Evolutionary conservation across 1,284 basidiomycete genomes (phyloP), one percentile per base, ranked within the genome.

Genomic region (Ceratobasidium sp.): DNA sequence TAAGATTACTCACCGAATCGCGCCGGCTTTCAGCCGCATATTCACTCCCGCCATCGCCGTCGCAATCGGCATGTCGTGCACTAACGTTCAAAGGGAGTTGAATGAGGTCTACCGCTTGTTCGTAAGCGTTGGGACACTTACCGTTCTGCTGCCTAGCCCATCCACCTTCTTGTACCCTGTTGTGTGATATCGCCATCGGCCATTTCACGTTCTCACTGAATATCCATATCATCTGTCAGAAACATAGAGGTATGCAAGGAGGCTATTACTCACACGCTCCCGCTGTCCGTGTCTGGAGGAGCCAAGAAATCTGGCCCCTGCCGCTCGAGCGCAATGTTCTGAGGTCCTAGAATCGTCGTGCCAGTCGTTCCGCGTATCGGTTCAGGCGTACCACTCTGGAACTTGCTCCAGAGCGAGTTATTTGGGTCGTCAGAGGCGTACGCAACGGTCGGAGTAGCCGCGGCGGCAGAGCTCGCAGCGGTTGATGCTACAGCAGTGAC

Each of bases 61-160:
- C 11, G 89, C 88, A 44, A 90, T 83, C 2, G 90, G 89, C 86
- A 91, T 85, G 1, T 26, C 38, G 21, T 70, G 50, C 26, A 85
- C 83, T 50, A 82, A n/a, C n/a, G n/a, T n/a, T n/a, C n/a, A 58
- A 50, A 14, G 62, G 18, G 62, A 64, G 57, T 55, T 49, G 47
- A 71, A 75, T n/a, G 13, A n/a, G n/a, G 11, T 2, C 28, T n/a
- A 14, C 14, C 5, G 5, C 11, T 23, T 23, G 4, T n/a, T 5
- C n/a, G 49, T 11, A 26, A 44, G 75, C 83, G 55, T n/a, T n/a
- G n/a, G n/a, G n/a, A n/a, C n/a, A n/a, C n/a, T n/a, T 75, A 88
- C 89, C 77, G 75, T 90, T 91, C 80, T 91, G 85, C 76, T 91
- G 86, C 67, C 90, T 85, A 44, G 89, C 88, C 91, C 91, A 93